These are phyloP conservation scores for Colletotrichum higginsianum DNA, from an alignment of 2,329 filamentous ascomycete species.

Conservation along the genomic window DNA sequence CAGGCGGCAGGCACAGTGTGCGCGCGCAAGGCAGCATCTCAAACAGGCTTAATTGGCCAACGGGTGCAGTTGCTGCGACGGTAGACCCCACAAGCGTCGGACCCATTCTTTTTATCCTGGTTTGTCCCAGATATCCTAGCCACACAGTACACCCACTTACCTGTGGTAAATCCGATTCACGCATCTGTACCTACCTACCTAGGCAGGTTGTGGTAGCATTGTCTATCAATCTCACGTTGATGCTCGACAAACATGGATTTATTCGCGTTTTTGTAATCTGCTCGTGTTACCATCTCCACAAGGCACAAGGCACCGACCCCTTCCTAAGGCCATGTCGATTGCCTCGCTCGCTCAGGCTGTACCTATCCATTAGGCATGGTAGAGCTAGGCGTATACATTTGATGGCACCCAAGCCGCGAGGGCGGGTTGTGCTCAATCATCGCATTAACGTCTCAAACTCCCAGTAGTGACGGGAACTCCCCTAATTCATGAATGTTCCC, in stretches of 20 bases:
- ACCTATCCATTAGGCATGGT: neutral
- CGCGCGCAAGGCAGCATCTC: constrained; percentile 9
- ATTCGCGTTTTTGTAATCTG: neutral
- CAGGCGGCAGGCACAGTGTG: too few relatives aligned
- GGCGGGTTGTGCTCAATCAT: constrained; percentile 4
- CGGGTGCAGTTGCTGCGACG: neutral
- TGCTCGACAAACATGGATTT: neutral
- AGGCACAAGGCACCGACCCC: neutral
- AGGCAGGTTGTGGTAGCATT: neutral
- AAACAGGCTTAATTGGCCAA: constrained; percentile 6
- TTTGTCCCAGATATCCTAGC: neutral
- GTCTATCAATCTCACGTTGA: neutral
- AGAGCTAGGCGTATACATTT: neutral
- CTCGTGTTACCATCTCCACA: neutral
- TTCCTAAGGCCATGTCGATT: neutral
- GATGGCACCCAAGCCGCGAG: neutral
- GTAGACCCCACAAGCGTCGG: neutral
- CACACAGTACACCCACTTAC: neutral
- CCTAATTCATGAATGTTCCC: constrained; percentile 32
- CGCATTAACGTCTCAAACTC: constrained; percentile 16
- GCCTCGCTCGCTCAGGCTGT: neutral
- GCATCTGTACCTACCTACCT: too few relatives aligned
- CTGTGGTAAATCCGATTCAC: too few relatives aligned
- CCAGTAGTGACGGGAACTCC: constrained; percentile 9
- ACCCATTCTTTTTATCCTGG: neutral